Evolutionary conservation across 169 alveolate species (phyloP).

Genomic region (Theileria parva): DNA sequence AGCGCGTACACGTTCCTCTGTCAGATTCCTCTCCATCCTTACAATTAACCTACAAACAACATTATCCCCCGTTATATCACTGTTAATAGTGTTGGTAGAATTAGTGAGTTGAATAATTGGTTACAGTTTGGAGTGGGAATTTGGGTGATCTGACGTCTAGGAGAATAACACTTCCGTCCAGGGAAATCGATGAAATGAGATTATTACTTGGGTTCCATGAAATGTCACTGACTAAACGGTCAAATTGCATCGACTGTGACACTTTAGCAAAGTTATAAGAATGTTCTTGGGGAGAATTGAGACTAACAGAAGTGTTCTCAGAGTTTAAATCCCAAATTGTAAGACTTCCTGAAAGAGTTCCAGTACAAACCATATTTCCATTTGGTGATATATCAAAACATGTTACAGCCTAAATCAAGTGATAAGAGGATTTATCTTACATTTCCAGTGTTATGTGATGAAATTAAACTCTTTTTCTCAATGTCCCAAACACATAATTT

Average conservation of each 20-base stretch:
- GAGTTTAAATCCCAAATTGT: constrained; percentile 51
- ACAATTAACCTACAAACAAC: constrained; percentile 23
- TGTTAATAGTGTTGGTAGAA: neutral
- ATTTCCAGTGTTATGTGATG: constrained; percentile 39
- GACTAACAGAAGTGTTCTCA: constrained; percentile 13
- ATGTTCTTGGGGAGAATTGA: neutral
- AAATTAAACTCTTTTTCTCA: neutral
- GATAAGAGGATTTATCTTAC: constrained; percentile 14
- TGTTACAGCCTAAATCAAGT: constrained; percentile 33
- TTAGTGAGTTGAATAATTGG: neutral
- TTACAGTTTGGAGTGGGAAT: constrained; percentile 58
- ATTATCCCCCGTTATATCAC: neutral
- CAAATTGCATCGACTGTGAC: constrained; percentile 8
- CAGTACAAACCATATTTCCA: constrained; percentile 40
- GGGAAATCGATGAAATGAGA: constrained; percentile 39
- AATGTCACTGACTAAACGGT: constrained; percentile 38
- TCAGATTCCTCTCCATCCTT: constrained; percentile 36
- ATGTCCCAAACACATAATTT: constrained; percentile 44
- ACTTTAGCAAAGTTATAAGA: constrained; percentile 10
- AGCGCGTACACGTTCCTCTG: constrained; percentile 49
- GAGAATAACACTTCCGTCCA: constrained; percentile 50
- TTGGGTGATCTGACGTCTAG: constrained; percentile 48
- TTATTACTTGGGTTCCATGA: constrained; percentile 24
- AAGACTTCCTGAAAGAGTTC: constrained; percentile 43
- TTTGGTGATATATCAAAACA: constrained; percentile 28